Conservation (phyloP, 192 early-diverging fungal genomes). For the Coemansia sp. region DNA sequence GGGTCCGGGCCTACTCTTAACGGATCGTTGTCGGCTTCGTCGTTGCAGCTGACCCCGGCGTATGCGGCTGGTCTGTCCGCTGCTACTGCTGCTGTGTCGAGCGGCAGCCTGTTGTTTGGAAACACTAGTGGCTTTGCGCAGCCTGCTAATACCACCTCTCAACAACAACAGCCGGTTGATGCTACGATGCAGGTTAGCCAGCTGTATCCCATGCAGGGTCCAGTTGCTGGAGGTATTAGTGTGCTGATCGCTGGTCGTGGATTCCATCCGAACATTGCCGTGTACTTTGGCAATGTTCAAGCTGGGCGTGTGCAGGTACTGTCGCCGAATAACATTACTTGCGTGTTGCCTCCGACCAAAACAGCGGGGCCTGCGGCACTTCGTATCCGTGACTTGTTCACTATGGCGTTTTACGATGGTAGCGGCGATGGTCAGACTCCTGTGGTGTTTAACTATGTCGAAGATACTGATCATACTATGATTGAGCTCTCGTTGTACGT, state of each 20-base stretch:
- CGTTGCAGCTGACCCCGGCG: background rate
- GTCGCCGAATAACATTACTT: slow-evolving; percentile 79
- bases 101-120: slow-evolving; percentile 9
- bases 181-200: slow-evolving; percentile 61
- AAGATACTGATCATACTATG: slow-evolving; percentile 85
- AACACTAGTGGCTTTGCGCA: background rate
- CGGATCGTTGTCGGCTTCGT: background rate
- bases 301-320: slow-evolving; percentile 78
- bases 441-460: slow-evolving; percentile 56
- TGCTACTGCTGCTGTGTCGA: slow-evolving; percentile 5
- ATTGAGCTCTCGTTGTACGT: slow-evolving; percentile 90
- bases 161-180: background rate
- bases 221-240: slow-evolving; percentile 83
- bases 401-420: slow-evolving; percentile 47
- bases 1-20: background rate
- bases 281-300: slow-evolving; percentile 56
- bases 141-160: slow-evolving; percentile 12
- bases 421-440: background rate
- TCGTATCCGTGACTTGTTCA: slow-evolving; percentile 30
- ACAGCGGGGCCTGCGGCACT: slow-evolving; percentile 69
- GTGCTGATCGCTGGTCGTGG: slow-evolving; percentile 82
- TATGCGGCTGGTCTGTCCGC: background rate
- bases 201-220: slow-evolving; percentile 83
- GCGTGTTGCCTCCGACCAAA: slow-evolving; percentile 77
- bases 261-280: slow-evolving; percentile 77